Percentiles rank a stretch among this genome's conserved stretches.
These are phyloP conservation scores for Cadophora luteo-olivacea DNA, from an alignment of 2,329 filamentous ascomycete genomes.

Conservation along the genomic window DNA sequence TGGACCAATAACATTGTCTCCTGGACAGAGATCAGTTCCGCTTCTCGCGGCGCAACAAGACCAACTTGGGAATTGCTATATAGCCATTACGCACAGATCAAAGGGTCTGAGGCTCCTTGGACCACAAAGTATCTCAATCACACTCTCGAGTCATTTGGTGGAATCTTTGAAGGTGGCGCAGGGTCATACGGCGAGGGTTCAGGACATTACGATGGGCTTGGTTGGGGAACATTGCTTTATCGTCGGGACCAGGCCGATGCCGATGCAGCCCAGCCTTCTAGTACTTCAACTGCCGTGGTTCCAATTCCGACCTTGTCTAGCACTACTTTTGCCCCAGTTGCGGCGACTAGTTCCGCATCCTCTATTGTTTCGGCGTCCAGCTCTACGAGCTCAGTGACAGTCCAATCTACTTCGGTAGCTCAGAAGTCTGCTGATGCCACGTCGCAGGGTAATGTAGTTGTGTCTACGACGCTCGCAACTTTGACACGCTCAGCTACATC, in stretches of 20 bases:
- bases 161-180: conserved; percentile 22
- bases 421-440: not conserved
- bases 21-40: conserved; percentile 10
- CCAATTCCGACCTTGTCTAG: not conserved
- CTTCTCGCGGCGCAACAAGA: conserved; percentile 45
- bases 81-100: conserved; percentile 48
- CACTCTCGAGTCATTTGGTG: conserved; percentile 13
- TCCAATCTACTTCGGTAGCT: not conserved
- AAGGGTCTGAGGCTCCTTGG: conserved; percentile 36
- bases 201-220: conserved; percentile 24
- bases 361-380: not conserved
- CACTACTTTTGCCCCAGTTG: no score
- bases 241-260: conserved; percentile 15
- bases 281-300: not conserved
- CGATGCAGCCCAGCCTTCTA: not conserved
- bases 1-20: conserved; percentile 16
- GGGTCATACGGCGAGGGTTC: conserved; percentile 24
- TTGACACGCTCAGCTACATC: not conserved
- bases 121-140: conserved; percentile 19
- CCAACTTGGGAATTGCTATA: conserved; percentile 51
- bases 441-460: not conserved
- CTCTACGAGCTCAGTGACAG: not conserved
- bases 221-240: conserved; percentile 25
- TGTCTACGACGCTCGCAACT: not conserved
- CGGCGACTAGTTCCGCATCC: not conserved